Percentiles rank a stretch among this genome's conserved stretches.
phyloP scores from a whole-genome alignment of 2,329 filamentous ascomycete genomes.

The Talaromyces funiculosus region DNA sequence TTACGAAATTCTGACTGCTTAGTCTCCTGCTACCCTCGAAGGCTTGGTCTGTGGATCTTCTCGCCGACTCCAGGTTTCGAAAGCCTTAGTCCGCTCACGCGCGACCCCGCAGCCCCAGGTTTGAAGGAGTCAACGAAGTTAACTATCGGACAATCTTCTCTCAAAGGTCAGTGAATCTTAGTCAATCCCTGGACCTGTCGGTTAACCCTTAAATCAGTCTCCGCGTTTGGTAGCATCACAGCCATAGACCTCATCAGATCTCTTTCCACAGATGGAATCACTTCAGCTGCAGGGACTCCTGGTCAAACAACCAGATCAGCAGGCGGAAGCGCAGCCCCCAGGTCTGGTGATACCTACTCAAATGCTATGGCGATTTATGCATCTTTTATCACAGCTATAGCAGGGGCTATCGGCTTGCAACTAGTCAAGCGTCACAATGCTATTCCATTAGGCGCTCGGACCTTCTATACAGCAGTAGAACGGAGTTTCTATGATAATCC shows the following conservation, averaged over 20 bases:
- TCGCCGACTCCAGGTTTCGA: constrained; percentile 36
- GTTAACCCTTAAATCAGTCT: constrained; percentile 20
- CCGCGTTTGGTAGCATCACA: constrained; percentile 31
- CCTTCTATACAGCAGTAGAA: constrained; percentile 33
- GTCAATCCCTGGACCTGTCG: background rate
- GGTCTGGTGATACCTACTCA: constrained; percentile 27
- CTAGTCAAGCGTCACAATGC: constrained; percentile 31
- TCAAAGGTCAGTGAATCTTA: constrained; percentile 26
- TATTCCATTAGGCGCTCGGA: constrained; percentile 37
- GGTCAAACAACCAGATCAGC: constrained; percentile 21
- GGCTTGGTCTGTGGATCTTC: constrained; percentile 37
- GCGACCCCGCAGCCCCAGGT: constrained; percentile 18
- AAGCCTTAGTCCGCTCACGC: constrained; percentile 25
- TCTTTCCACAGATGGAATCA: constrained; percentile 28
- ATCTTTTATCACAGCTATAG: constrained; percentile 36
- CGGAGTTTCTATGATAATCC: constrained; percentile 27
- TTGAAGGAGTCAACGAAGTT: constrained; percentile 24
- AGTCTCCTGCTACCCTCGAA: constrained; percentile 33
- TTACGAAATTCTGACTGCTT: constrained; percentile 34
- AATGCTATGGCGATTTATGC: constrained; percentile 34
- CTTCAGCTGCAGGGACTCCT: constrained; percentile 17
- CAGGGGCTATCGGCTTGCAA: constrained; percentile 33
- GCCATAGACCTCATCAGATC: constrained; percentile 32
- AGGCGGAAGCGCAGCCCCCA: constrained; percentile 18
- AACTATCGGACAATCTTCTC: constrained; percentile 25